These are phyloP conservation scores for Podospora pseudoanserina DNA, from an alignment of 495 filamentous ascomycete genomes.

Conservation along the genomic window DNA sequence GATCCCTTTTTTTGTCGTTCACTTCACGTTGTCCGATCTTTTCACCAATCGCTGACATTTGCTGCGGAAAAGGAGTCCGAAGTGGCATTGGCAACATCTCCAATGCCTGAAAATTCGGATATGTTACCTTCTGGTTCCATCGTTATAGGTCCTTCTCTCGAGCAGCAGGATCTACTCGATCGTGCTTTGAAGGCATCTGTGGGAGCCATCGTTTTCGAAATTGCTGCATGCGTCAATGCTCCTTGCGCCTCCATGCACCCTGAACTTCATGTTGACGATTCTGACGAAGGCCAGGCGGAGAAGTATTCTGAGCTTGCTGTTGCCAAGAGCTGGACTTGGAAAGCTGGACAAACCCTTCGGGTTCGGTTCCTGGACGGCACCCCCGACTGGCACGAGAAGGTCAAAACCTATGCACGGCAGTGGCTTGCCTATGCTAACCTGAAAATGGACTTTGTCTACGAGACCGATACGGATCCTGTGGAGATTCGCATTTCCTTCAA, in stretches of 20 bases:
- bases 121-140: neutral
- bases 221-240: neutral
- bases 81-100: neutral
- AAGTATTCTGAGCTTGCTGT: neutral
- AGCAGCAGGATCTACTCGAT: neutral
- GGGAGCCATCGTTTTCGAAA: neutral
- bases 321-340: neutral
- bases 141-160: neutral
- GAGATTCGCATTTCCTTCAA: neutral
- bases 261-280: neutral
- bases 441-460: neutral
- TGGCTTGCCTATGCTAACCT: neutral
- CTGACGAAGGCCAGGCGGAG: neutral
- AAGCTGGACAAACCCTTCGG: neutral
- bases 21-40: neutral
- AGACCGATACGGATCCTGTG: neutral
- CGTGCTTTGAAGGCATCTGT: neutral
- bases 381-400: neutral
- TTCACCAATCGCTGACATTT: neutral
- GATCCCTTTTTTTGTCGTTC: neutral
- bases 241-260: neutral
- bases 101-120: neutral
- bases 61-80: neutral
- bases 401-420: neutral
- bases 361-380: neutral